Conservation (phyloP, 2,329 filamentous ascomycete genomes). For the Alternaria postmessia region DNA sequence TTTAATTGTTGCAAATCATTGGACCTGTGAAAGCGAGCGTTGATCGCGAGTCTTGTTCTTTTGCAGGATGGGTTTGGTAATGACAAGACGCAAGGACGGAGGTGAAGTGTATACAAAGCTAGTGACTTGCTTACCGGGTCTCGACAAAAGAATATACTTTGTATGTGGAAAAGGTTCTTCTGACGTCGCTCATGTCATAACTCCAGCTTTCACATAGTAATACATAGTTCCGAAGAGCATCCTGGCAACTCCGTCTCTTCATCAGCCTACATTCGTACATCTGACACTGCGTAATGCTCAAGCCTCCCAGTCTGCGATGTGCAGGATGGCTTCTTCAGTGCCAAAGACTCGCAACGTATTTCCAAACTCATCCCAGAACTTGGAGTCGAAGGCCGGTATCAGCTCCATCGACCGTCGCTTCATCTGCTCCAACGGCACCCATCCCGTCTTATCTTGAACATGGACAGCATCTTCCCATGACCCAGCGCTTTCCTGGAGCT, state of each 20-base stretch:
- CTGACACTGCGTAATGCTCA: not conserved
- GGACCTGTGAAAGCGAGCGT: too few relatives aligned
- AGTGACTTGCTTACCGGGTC: too few relatives aligned
- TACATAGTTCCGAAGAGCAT: not conserved
- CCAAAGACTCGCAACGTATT: slow-evolving; percentile 69
- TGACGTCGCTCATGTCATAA: too few relatives aligned
- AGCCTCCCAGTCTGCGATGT: slow-evolving; percentile 32
- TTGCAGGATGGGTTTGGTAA: too few relatives aligned
- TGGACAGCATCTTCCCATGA: slow-evolving; percentile 34
- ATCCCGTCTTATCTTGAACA: slow-evolving; percentile 28
- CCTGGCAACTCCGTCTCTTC: not conserved
- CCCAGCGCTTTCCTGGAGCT: not conserved
- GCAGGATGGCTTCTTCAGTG: slow-evolving; percentile 58
- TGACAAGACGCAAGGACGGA: too few relatives aligned
- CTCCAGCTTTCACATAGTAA: not conserved
- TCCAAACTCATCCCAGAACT: slow-evolving; percentile 66
- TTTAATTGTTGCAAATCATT: too few relatives aligned
- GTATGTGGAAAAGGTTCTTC: too few relatives aligned
- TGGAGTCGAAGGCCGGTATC: slow-evolving; percentile 61
- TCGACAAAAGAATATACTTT: too few relatives aligned
- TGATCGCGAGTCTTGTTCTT: too few relatives aligned
- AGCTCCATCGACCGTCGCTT: slow-evolving; percentile 49
- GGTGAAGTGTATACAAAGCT: too few relatives aligned
- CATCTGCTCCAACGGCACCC: slow-evolving; percentile 29
- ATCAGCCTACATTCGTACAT: not conserved